Base-by-base conservation (phyloP, 768 basidiomycete genomes). In the Lactarius indigo region DNA sequence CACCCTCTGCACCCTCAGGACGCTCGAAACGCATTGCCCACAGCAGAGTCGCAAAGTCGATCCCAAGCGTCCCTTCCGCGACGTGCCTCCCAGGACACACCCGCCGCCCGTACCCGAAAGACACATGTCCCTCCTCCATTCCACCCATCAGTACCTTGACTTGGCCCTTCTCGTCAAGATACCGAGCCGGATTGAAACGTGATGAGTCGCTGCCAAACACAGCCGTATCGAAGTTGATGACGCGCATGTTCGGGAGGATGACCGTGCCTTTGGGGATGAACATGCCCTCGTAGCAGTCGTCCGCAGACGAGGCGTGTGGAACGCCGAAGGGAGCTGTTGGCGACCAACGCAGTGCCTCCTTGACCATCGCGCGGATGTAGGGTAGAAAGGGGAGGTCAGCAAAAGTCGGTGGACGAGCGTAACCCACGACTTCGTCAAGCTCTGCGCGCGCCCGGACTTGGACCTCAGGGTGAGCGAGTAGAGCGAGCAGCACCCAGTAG, bases 251-350 rank as follows among this genome's bases (percentile, higher is more conserved):
- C 13, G 30, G n/a, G n/a, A 62, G 18, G 26, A 31, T 17, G 15
- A 47, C 28, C 12, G 50, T 52, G 15, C 26, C 50, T 6, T 52
- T 52, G 26, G 50, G 50, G 26, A 52, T 52, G 50, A 52, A 52
- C 50, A 52, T 28, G 13, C 26, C 50, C 5, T 52, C 50, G 23
- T 52, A 52, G 23, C 50, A 52, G 50, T 52, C 50, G 15, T 52
- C 50, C 1, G 13, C 50, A 13, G 50, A 26, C 50, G 50, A 52
- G 23, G 50, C 50, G 23, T 26, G 50, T 6, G 23, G 23, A 3
- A 47, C 15, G 18, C 66, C 66, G 6, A 47, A 50, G 12, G 69
- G 69, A 17, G 64, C 6, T 33, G 62, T 39, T 41, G 39, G 57
- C 12, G 56, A 56, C 62, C 31, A 52, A 26, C 50, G 50, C 13